Conservation (phyloP, 2,329 filamentous ascomycete genomes). For the Emericellopsis cladophorae region DNA sequence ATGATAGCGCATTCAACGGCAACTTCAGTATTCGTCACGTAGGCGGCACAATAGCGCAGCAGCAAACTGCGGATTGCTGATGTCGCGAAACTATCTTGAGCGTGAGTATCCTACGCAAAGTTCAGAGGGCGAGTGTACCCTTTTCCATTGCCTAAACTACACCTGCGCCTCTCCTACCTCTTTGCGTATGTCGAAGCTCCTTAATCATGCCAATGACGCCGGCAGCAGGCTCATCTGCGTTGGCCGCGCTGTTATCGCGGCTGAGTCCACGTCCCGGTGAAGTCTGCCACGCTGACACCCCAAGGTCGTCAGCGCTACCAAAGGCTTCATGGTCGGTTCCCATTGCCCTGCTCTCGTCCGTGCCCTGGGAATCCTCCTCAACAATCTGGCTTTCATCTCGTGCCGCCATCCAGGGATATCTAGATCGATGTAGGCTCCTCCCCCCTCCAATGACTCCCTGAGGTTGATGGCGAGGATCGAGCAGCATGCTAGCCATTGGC, state of each 20-base stretch:
- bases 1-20: too few species aligned
- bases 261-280: slow-evolving; percentile 37
- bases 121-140: not conserved
- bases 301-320: slow-evolving; percentile 36
- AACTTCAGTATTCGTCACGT: too few species aligned
- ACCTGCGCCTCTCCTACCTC: slow-evolving; percentile 31
- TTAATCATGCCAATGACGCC: slow-evolving; percentile 46
- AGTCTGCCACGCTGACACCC: slow-evolving; percentile 47
- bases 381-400: slow-evolving; percentile 37
- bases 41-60: too few species aligned
- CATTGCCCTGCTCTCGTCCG: slow-evolving; percentile 19
- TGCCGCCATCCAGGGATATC: slow-evolving; percentile 6
- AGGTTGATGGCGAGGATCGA: slow-evolving; percentile 60
- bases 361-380: slow-evolving; percentile 41
- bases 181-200: slow-evolving; percentile 44
- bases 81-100: too few species aligned
- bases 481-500: slow-evolving; percentile 3
- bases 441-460: slow-evolving; percentile 29
- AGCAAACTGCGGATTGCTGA: too few species aligned
- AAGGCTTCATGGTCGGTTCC: slow-evolving; percentile 44
- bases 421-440: slow-evolving; percentile 18
- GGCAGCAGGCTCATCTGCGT: slow-evolving; percentile 32
- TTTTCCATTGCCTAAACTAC: slow-evolving; percentile 9
- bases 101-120: too few species aligned
- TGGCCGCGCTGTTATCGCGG: slow-evolving; percentile 36